A percentile compares a stretch with the other conserved stretches of the same genome.
Conservation (phyloP, 495 filamentous ascomycete genomes). For the Annulohypoxylon maeteangense region DNA sequence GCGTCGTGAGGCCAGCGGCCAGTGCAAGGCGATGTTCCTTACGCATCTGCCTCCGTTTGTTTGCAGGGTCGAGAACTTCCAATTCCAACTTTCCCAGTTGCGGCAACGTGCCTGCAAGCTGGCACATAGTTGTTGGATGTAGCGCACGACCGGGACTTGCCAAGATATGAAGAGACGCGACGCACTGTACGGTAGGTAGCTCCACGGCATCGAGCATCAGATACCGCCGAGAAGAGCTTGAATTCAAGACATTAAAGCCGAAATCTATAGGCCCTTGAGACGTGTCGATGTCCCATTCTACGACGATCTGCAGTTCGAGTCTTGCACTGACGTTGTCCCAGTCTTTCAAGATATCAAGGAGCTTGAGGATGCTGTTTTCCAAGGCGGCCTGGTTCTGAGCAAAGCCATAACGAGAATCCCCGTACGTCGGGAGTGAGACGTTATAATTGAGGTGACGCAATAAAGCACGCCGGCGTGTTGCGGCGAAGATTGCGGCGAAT, state of each 20-base stretch:
- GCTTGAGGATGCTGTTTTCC: neutral
- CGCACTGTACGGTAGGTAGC: neutral
- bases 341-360: constrained; percentile 1
- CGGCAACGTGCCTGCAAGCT: neutral
- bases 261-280: neutral
- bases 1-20: neutral
- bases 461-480: neutral
- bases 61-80: constrained; percentile 2
- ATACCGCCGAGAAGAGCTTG: neutral
- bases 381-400: neutral
- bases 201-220: neutral
- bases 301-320: neutral
- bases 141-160: neutral
- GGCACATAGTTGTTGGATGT: constrained; percentile 6
- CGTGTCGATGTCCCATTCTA: neutral
- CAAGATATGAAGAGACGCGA: neutral
- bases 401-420: neutral
- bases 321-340: neutral
- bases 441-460: neutral
- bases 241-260: neutral
- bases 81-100: neutral
- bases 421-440: neutral
- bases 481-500: neutral
- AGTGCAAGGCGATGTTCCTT: constrained; percentile 4
- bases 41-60: constrained; percentile 3